These are phyloP conservation scores for Gilbertella persicaria DNA, from an alignment of 371 early-diverging fungal species.

Conservation along the genomic window DNA sequence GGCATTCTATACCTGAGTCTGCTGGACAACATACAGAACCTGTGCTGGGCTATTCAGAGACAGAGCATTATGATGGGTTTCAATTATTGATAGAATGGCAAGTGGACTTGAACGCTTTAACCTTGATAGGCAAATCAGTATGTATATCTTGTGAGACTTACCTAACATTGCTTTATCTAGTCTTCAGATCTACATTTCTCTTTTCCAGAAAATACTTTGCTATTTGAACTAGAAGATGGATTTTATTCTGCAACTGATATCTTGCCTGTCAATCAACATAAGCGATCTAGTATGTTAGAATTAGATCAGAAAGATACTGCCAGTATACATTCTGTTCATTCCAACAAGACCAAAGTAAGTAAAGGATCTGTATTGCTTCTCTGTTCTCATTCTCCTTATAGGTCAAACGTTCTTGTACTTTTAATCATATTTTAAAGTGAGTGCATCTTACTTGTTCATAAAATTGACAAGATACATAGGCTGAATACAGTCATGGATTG, in stretches of 20 bases:
- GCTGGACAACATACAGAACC: constrained; percentile 27
- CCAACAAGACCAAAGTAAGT: constrained; percentile 18
- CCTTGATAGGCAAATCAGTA: constrained; percentile 51
- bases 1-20: constrained; percentile 47
- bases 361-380: not conserved
- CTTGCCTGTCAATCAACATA: constrained; percentile 25
- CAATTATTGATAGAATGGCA: constrained; percentile 55
- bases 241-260: constrained; percentile 57
- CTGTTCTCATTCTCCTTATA: too few species aligned
- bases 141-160: not conserved
- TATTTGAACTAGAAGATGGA: constrained; percentile 58
- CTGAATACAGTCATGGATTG: constrained; percentile 58
- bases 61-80: constrained; percentile 22
- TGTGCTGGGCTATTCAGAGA: constrained; percentile 1
- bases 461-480: constrained; percentile 6
- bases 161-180: not conserved
- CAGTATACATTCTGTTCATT: constrained; percentile 22
- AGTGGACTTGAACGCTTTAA: constrained; percentile 48
- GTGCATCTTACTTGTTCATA: not conserved
- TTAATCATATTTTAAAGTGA: constrained; percentile 53
- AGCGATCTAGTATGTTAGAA: constrained; percentile 25
- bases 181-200: constrained; percentile 33
- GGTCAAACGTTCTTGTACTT: constrained; percentile 55
- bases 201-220: constrained; percentile 56
- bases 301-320: constrained; percentile 18